Conservation (phyloP, 805 yeast species). For the Ogataea trehaloabstinens region DNA sequence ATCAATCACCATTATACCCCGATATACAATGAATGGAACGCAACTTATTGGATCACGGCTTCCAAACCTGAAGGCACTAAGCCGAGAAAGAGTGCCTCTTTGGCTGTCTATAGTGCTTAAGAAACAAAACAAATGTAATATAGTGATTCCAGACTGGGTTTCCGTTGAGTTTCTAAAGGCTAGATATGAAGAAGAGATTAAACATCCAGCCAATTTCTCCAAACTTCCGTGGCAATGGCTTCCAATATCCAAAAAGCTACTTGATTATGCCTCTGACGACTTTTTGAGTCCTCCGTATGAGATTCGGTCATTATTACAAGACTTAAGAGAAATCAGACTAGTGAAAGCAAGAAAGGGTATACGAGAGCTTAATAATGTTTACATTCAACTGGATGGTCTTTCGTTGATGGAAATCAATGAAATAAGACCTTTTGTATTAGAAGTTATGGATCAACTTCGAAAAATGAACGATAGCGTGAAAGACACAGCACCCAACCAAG, state of each 20-base stretch:
- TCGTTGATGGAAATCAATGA: slow-evolving; percentile 86
- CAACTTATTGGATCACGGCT: slow-evolving; percentile 59
- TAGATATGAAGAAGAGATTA: slow-evolving; percentile 65
- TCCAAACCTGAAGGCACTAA: slow-evolving; percentile 64
- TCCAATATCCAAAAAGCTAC: slow-evolving; percentile 68
- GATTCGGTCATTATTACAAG: slow-evolving; percentile 71
- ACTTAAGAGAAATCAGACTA: slow-evolving; percentile 77
- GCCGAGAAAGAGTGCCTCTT: slow-evolving; percentile 68
- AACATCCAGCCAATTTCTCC: slow-evolving; percentile 57
- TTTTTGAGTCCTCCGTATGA: slow-evolving; percentile 69
- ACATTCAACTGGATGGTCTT: slow-evolving; percentile 78
- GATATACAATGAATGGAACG: slow-evolving; percentile 65
- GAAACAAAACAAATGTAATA: slow-evolving; percentile 80
- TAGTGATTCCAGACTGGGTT: slow-evolving; percentile 87
- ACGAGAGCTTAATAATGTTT: slow-evolving; percentile 72
- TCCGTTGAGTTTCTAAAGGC: slow-evolving; percentile 49
- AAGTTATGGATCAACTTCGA: slow-evolving; percentile 76
- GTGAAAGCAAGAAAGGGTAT: slow-evolving; percentile 82
- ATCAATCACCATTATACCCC: slow-evolving; percentile 68
- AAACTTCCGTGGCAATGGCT: slow-evolving; percentile 87
- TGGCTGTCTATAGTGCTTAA: slow-evolving; percentile 87
- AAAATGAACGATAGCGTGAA: slow-evolving; percentile 42
- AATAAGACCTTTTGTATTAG: slow-evolving; percentile 75
- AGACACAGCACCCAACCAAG: slow-evolving; percentile 9
- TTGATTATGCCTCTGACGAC: slow-evolving; percentile 74